A percentile compares a stretch with the other conserved stretches of the same genome.
These are phyloP conservation scores for Protomyces gravidus DNA, from an alignment of 1,139 yeast species.

Conservation along the genomic window DNA sequence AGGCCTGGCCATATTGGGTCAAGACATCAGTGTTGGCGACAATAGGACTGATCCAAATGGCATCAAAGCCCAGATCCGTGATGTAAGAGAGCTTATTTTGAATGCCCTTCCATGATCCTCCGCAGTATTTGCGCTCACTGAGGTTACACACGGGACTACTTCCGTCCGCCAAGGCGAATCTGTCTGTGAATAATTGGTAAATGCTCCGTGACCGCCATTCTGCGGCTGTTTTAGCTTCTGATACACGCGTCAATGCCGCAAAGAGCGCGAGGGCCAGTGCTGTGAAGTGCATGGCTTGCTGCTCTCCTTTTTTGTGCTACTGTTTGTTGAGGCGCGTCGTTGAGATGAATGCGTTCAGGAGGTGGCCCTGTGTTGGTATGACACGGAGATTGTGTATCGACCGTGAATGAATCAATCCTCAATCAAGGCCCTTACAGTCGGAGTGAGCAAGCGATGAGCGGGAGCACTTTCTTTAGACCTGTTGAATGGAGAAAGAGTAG, in stretches of 20 bases:
- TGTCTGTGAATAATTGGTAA: conserved; percentile 32
- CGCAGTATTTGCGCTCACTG: conserved; percentile 28
- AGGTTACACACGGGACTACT: conserved; percentile 27
- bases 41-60: conserved; percentile 33
- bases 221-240: conserved; percentile 11
- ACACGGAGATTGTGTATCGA: too few relatives aligned
- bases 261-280: not conserved
- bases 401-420: too few relatives aligned
- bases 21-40: conserved; percentile 26
- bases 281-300: not conserved
- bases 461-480: too few relatives aligned
- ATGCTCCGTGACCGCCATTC: conserved; percentile 32
- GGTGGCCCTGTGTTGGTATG: too few relatives aligned
- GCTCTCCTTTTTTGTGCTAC: not conserved
- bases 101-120: conserved; percentile 32
- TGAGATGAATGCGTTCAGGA: too few relatives aligned
- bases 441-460: too few relatives aligned
- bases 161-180: conserved; percentile 30
- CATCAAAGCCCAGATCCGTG: conserved; percentile 31
- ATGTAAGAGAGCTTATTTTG: conserved; percentile 29
- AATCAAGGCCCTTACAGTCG: too few relatives aligned
- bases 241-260: not conserved
- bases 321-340: too few relatives aligned
- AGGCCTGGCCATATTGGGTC: conserved; percentile 28
- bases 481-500: too few relatives aligned